Base-by-base conservation (phyloP, 2,329 filamentous ascomycete genomes). In the Pseudogymnoascus destructans region DNA sequence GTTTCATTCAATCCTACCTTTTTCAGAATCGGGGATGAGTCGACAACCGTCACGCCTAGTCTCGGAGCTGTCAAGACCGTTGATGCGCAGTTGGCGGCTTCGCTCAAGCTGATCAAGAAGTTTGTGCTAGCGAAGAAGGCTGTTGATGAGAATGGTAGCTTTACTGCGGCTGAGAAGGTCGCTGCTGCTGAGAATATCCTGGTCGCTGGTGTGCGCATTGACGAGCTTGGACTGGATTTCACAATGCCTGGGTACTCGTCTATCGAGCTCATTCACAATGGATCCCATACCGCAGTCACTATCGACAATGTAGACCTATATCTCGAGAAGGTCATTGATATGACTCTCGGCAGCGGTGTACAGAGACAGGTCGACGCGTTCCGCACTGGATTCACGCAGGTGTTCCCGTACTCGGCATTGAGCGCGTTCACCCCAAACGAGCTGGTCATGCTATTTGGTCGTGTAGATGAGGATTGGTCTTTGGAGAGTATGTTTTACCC, bases 1-100 rank as follows among this genome's bases (percentile, higher is more conserved):
- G 84, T 98, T 64, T 93, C 92, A 59, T 93, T 98, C 73, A 98
- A 96, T 69, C 88, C 93, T 1, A 95, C 90, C 5, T 96, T 98
- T 75, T 98, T 98, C 83, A 88, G 92, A 59, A 87, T 96, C 63
- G 89, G 88, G 13, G 87, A 95, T 65, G 78, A 67, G 55, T 66
- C 75, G 11, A 75, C 75, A 13, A 74, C 81, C 0, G 84, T 95
- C 3, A 84, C 84, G 19, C 90, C 91, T 10, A 95, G 91, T 0
- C 77, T 98, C 6, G 90, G 89, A 5, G 88, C 93, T 1, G 84
- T 98, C 54, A 95, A 91, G 70, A 82, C 86, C 3, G 90, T 98
- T 3, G 93, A 98, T 66, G 81, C 88, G 25, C 85, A 87, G 59
- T 76, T 98, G 19, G 92, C 91, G 19, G 86, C 85, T 49, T 96